phyloP scores from a whole-genome alignment of 2,329 filamentous ascomycete species.

The Macrophomina tecta region DNA sequence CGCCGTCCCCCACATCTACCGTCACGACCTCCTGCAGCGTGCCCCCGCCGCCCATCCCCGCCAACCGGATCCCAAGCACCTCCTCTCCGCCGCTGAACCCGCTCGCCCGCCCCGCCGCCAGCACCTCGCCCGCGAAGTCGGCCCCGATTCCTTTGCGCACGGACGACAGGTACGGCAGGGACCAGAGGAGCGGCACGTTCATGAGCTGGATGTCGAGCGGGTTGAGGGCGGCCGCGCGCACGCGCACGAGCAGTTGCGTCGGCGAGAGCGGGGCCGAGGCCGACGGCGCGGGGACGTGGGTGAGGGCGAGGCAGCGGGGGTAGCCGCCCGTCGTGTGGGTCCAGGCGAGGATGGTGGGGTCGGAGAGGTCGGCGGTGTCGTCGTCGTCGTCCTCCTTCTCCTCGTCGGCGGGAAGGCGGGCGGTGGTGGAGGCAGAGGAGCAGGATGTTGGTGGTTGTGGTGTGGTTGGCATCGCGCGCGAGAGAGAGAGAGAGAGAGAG shows the following conservation, averaged over 20 bases:
- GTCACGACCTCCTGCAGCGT: background rate
- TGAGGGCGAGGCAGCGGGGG: background rate
- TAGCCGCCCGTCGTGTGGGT: slow-evolving; percentile 19
- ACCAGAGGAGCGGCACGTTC: slow-evolving; percentile 13
- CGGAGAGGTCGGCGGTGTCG: background rate
- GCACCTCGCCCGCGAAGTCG: slow-evolving; percentile 21
- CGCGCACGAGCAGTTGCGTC: slow-evolving; percentile 31
- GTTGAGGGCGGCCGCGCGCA: slow-evolving; percentile 55
- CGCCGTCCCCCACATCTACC: background rate
- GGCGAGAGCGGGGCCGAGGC: no score
- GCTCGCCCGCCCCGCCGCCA: background rate
- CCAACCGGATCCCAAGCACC: slow-evolving; percentile 1
- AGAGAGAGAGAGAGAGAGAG: no score
- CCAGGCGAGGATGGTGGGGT: slow-evolving; percentile 16
- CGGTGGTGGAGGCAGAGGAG: no score
- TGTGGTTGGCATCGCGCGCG: no score
- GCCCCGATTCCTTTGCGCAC: background rate
- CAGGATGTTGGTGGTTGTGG: no score
- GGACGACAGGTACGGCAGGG: background rate
- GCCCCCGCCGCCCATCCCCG: background rate
- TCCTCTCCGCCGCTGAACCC: slow-evolving; percentile 2
- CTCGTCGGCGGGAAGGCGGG: no score
- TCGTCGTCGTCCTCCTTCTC: no score
- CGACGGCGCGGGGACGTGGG: background rate
- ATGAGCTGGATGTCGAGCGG: slow-evolving; percentile 48